Conservation (phyloP, 345 rosid genomes). For the Pseudoturritis turrita region DNA sequence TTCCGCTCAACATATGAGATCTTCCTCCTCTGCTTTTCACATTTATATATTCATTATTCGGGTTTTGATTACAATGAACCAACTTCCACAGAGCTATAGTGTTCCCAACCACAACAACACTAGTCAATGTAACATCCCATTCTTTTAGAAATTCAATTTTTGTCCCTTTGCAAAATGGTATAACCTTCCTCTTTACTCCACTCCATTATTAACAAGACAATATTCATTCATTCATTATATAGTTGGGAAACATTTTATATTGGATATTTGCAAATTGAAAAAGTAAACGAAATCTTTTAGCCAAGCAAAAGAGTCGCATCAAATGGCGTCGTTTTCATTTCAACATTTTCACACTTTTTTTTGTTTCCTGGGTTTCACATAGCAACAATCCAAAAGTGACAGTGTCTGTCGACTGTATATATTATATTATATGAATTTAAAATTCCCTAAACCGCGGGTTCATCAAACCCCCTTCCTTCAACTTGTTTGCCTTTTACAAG, state of each 20-base stretch:
- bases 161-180: no score
- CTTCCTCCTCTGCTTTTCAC: not conserved
- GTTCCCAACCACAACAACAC: not conserved
- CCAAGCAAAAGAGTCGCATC: not conserved
- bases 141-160: no score
- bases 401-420: not conserved
- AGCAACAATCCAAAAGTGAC: not conserved
- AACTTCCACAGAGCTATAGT: not conserved
- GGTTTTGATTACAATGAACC: not conserved
- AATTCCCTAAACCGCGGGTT: not conserved
- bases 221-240: not conserved
- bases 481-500: constrained; percentile 10
- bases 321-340: not conserved
- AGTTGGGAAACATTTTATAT: not conserved
- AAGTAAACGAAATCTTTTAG: not conserved
- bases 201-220: not conserved
- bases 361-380: not conserved
- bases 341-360: no score
- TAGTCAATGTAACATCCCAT: no score
- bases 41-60: not conserved
- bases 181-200: not conserved
- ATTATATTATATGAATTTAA: not conserved
- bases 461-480: constrained; percentile 8
- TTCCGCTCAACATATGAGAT: not conserved
- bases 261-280: not conserved